phyloP scores from a whole-genome alignment of 2,329 filamentous ascomycete genomes.

The Sphaerulina populicola region DNA sequence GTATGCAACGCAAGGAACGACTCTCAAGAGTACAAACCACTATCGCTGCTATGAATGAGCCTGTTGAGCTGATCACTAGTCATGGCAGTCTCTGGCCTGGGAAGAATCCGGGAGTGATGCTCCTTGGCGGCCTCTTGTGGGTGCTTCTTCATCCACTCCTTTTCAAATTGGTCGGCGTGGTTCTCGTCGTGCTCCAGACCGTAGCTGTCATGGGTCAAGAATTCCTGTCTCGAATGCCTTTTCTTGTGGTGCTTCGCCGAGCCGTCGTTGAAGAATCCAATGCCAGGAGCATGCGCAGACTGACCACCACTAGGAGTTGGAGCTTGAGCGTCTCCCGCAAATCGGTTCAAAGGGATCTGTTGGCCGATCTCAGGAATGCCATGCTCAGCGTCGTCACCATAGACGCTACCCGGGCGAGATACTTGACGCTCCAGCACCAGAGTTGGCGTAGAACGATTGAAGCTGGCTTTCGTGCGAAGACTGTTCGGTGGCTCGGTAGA shows the following conservation, averaged over 20 bases:
- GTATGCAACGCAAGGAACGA: constrained; percentile 1
- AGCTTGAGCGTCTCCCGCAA: constrained; percentile 91
- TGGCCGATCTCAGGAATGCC: constrained; percentile 89
- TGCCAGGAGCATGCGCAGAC: constrained; percentile 36
- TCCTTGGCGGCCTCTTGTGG: constrained; percentile 74
- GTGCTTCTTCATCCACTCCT: constrained; percentile 87
- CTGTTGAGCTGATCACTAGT: constrained; percentile 85
- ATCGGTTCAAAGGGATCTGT: constrained; percentile 85
- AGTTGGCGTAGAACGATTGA: constrained; percentile 40
- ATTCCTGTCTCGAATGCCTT: constrained; percentile 62
- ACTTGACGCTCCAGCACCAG: constrained; percentile 35
- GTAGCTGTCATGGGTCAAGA: constrained; percentile 79
- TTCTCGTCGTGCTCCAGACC: constrained; percentile 77
- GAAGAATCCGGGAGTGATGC: constrained; percentile 57
- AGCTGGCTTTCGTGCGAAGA: constrained; percentile 56
- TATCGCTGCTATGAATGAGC: constrained; percentile 65
- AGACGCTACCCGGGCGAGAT: constrained; percentile 48
- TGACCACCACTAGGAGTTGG: constrained; percentile 65
- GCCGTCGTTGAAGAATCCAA: constrained; percentile 50
- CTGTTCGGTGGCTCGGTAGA: constrained; percentile 42
- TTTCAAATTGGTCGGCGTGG: constrained; percentile 73
- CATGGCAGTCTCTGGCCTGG: constrained; percentile 68
- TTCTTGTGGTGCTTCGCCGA: constrained; percentile 55
- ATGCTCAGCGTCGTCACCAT: constrained; percentile 55
- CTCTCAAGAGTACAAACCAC: constrained; percentile 37